Evolutionary conservation across 495 filamentous ascomycete species (phyloP), one percentile per base, ranked within the genome.

Genomic region (Neurospora sp.): DNA sequence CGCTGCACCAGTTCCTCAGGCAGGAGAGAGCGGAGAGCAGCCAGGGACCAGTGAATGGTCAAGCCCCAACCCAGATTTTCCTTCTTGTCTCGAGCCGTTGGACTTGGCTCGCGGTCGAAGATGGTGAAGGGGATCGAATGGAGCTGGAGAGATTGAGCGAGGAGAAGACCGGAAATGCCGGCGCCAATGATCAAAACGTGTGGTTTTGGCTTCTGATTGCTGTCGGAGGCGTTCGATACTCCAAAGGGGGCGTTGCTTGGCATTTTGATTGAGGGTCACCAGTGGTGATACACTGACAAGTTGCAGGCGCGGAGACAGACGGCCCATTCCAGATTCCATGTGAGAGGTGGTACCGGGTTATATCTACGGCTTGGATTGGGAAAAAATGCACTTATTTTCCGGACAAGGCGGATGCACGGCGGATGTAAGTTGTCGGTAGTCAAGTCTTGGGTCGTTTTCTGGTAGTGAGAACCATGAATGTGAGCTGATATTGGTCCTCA

Each of bases 1-100:
- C 81, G 82, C 4, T 74, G 73, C 16, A 86, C 75, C 35, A 89
- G 72, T n/a, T 85, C 75, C 3, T 85, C 79, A 0, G 88, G 88
- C 7, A 90, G 81, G 10, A 89, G 76, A 12, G 82, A 75, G 11
- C 84, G 79, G 71, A 90, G 79, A 4, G 84, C 84, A 12, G 85
- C 81, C 12, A 89, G 80, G 39, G 84, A 84, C 87, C 86, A 89
- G 77, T 90, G 87, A 71, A 90, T 82, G 0, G 89, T 89, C 12
- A 90, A 77, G 1, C 87, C 88, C 88, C 89, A 90, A 73, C 89
- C 88, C 16, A 82, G 81, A 7, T 59, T 59, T 31, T 31, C 48
- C 48, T 59, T 59, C 11, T 59, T 59, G 16, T 81, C 84, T 16
- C 88, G 85, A 9, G 84, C 81, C 18, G 79, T 73, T 10, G 85